Evolutionary conservation across 23 red algal species (phyloP).

Genomic region (Porphyridium purpureum): DNA sequence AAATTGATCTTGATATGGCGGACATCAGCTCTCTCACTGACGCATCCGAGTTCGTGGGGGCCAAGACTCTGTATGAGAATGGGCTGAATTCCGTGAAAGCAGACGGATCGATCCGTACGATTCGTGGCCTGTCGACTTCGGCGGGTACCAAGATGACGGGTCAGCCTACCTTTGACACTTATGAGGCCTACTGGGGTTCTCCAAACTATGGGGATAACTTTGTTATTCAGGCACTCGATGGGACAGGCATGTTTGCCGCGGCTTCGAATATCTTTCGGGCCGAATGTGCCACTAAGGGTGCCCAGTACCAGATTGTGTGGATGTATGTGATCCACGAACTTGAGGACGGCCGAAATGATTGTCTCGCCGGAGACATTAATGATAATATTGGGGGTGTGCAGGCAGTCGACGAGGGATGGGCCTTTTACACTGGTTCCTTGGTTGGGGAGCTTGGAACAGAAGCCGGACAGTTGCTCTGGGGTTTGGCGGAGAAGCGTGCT

Average conservation of each 20-base stretch:
- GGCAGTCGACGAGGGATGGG: slow-evolving; percentile 11
- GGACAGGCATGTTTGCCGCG: not conserved
- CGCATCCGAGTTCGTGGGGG: not conserved
- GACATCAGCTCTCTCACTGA: not conserved
- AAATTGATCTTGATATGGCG: not conserved
- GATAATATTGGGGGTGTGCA: slow-evolving; percentile 5
- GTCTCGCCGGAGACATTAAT: not conserved
- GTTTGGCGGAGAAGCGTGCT: too few species aligned
- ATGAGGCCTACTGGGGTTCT: not conserved
- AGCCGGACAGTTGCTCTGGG: not conserved
- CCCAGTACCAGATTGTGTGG: slow-evolving; percentile 8
- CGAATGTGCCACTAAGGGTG: slow-evolving; percentile 4
- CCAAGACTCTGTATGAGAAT: not conserved
- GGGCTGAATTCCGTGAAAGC: not conserved
- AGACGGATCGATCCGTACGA: not conserved
- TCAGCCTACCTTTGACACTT: slow-evolving; percentile 3
- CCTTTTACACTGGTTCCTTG: slow-evolving; percentile 8
- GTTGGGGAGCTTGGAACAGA: not conserved
- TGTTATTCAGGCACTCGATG: slow-evolving; percentile 1
- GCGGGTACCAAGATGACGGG: not conserved
- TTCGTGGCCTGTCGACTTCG: not conserved
- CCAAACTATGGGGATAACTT: slow-evolving; percentile 4
- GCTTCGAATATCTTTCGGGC: slow-evolving; percentile 1
- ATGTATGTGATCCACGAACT: slow-evolving; percentile 23
- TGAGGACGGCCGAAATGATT: slow-evolving; percentile 16